These are phyloP conservation scores for Lentinus brumalis DNA, from an alignment of 768 basidiomycete species.

Conservation along the genomic window DNA sequence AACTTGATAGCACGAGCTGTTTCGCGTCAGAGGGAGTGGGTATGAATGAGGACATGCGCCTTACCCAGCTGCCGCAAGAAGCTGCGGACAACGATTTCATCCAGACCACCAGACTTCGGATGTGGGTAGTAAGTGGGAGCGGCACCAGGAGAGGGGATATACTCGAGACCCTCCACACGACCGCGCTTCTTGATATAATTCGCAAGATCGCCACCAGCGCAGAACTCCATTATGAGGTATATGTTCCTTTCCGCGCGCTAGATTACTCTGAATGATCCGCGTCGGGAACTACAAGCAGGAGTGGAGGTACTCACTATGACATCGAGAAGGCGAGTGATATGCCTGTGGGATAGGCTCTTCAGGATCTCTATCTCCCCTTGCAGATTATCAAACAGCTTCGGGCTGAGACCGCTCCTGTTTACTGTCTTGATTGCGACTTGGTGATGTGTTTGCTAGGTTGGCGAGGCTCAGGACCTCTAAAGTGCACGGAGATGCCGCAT, in stretches of 20 bases:
- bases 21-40: background rate
- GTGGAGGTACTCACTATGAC: conserved; percentile 67
- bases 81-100: conserved; percentile 87
- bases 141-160: conserved; percentile 66
- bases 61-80: conserved; percentile 89
- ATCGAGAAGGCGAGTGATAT: conserved; percentile 91
- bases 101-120: conserved; percentile 86
- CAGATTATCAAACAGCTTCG: conserved; percentile 96
- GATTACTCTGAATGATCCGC: background rate
- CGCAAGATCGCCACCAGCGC: conserved; percentile 93
- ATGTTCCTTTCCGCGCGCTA: conserved; percentile 77
- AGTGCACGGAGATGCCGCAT: background rate
- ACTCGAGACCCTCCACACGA: conserved; percentile 86
- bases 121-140: conserved; percentile 87
- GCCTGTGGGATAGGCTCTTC: conserved; percentile 88
- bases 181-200: conserved; percentile 99
- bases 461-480: background rate
- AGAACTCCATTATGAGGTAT: conserved; percentile 98
- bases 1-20: conserved; percentile 93
- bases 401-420: conserved; percentile 79
- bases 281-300: background rate
- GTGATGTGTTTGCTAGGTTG: conserved; percentile 65
- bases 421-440: conserved; percentile 96
- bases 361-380: conserved; percentile 97
- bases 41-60: conserved; percentile 19